Conservation (phyloP, 1,139 yeast genomes). For the Hemisphaericaspora lyxosophila region DNA sequence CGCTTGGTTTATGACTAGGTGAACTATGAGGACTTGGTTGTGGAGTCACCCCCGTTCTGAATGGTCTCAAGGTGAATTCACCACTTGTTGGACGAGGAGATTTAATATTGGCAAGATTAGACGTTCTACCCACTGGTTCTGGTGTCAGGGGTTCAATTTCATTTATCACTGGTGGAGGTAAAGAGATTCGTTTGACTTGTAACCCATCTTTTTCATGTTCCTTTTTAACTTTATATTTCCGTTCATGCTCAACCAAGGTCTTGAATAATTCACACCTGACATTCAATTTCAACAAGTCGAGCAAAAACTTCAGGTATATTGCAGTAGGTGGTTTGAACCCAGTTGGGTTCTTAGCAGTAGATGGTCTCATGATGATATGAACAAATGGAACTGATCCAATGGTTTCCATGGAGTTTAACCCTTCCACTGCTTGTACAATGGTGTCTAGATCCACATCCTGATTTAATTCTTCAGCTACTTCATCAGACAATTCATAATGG, state of each 20-base stretch:
- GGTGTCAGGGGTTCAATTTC: constrained; percentile 11
- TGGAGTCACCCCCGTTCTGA: constrained; percentile 43
- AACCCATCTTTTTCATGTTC: constrained; percentile 34
- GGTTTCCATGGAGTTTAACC: constrained; percentile 36
- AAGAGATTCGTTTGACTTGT: constrained; percentile 23
- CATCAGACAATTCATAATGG: constrained; percentile 33
- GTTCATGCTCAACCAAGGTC: constrained; percentile 32
- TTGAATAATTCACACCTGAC: constrained; percentile 26
- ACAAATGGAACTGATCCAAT: constrained; percentile 43
- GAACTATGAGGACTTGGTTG: constrained; percentile 42
- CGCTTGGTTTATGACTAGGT: constrained; percentile 25
- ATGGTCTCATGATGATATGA: constrained; percentile 44
- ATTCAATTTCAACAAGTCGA: constrained; percentile 29
- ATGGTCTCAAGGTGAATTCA: constrained; percentile 45
- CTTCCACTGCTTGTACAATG: constrained; percentile 14
- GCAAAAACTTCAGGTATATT: constrained; percentile 26
- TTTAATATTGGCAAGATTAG: background rate
- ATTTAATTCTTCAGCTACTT: constrained; percentile 20
- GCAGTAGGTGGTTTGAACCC: constrained; percentile 46
- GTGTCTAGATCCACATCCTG: constrained; percentile 13
- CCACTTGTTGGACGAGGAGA: constrained; percentile 23
- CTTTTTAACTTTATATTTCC: constrained; percentile 27
- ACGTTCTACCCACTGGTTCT: background rate
- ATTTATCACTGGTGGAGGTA: constrained; percentile 17
- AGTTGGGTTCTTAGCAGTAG: constrained; percentile 32